These are phyloP conservation scores for Ambrosia artemisiifolia DNA, from an alignment of 129 eudicot species.

Conservation along the genomic window DNA sequence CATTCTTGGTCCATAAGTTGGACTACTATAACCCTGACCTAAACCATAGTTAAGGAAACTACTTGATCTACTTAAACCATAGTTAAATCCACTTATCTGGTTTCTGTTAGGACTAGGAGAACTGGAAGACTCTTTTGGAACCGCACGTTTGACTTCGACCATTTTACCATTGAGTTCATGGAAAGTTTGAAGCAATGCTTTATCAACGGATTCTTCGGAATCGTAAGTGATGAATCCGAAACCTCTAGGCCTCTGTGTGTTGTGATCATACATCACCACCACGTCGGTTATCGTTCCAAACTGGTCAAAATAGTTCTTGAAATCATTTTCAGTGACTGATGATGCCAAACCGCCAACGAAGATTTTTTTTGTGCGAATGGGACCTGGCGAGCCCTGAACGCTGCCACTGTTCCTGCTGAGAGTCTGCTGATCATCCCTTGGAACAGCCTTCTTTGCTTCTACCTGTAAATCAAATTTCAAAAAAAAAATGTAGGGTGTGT, in stretches of 20 bases:
- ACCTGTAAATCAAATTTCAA: conserved; percentile 41
- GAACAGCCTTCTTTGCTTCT: conserved; percentile 97
- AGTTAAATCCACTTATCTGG: conserved; percentile 45
- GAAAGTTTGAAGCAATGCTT: conserved; percentile 65
- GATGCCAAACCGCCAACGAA: conserved; percentile 91
- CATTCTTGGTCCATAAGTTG: conserved; percentile 64
- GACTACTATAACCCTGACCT: conserved; percentile 40
- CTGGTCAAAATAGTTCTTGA: conserved; percentile 80
- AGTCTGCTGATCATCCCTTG: conserved; percentile 78
- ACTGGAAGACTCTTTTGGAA: conserved; percentile 67
- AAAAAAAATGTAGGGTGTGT: neutral
- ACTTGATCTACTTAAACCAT: conserved; percentile 60
- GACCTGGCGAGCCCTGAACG: conserved; percentile 69
- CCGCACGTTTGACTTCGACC: conserved; percentile 95
- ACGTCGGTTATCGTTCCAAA: conserved; percentile 85
- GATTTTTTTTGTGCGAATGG: conserved; percentile 81
- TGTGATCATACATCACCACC: conserved; percentile 94
- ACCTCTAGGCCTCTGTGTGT: conserved; percentile 96
- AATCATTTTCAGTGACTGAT: conserved; percentile 72
- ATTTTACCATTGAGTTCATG: conserved; percentile 91
- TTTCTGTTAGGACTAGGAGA: conserved; percentile 64
- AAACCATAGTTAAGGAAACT: conserved; percentile 50
- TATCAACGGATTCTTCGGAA: conserved; percentile 88
- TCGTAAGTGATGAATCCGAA: conserved; percentile 90
- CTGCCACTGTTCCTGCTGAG: conserved; percentile 54